Conservation (phyloP, 2,329 filamentous ascomycete genomes). For the Neofusicoccum kwambonambiense region DNA sequence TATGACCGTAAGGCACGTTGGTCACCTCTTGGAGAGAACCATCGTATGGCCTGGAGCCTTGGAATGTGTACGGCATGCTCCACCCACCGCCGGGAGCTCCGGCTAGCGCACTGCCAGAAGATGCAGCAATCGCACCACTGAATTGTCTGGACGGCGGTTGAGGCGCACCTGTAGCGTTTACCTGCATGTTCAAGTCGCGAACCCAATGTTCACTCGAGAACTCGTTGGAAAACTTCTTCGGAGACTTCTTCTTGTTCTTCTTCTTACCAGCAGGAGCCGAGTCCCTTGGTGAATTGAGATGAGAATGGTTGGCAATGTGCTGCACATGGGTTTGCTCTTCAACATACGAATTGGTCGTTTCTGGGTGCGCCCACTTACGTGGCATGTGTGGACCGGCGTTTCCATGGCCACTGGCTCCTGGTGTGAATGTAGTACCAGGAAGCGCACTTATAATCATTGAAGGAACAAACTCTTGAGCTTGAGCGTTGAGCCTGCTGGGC, state of each 20-base stretch:
- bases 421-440: background rate
- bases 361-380: background rate
- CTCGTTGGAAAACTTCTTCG: background rate
- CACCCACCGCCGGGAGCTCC: background rate
- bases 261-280: background rate
- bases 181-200: background rate
- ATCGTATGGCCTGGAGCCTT: background rate
- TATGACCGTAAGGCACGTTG: background rate
- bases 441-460: background rate
- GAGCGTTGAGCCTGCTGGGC: constrained; percentile 5
- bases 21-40: background rate
- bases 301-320: background rate
- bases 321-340: background rate
- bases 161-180: too few relatives aligned
- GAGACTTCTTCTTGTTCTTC: background rate
- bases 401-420: background rate
- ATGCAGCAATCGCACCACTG: background rate
- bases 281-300: background rate
- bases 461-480: constrained; percentile 16
- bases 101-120: background rate
- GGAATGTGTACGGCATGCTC: background rate
- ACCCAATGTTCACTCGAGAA: background rate
- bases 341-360: background rate
- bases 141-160: background rate
- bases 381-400: background rate